phyloP scores from a whole-genome alignment of 2,329 filamentous ascomycete genomes.

The Xylaria sp. region DNA sequence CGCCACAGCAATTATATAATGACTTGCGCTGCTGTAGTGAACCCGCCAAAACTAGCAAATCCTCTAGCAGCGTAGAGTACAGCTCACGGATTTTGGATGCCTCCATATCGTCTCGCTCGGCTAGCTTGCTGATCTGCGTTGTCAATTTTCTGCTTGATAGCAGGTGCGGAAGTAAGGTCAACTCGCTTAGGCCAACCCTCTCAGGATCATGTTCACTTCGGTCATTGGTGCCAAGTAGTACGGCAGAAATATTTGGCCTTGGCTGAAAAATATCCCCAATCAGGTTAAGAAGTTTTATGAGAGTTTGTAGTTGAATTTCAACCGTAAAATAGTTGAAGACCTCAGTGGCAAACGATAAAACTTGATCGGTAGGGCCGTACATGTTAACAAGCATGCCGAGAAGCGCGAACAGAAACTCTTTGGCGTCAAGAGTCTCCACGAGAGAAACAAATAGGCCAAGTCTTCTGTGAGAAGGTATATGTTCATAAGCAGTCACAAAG shows the following conservation, averaged over 20 bases:
- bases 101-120: slow-evolving; percentile 73
- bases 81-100: slow-evolving; percentile 73
- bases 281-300: slow-evolving; percentile 80
- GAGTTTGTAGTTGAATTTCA: slow-evolving; percentile 79
- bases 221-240: slow-evolving; percentile 71
- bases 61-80: slow-evolving; percentile 76
- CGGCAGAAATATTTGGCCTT: slow-evolving; percentile 78
- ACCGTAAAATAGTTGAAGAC: slow-evolving; percentile 79
- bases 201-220: slow-evolving; percentile 60
- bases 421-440: slow-evolving; percentile 83
- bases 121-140: slow-evolving; percentile 65
- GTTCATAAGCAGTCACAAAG: slow-evolving; percentile 95
- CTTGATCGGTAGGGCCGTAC: slow-evolving; percentile 80
- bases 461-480: slow-evolving; percentile 88
- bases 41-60: slow-evolving; percentile 73
- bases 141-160: slow-evolving; percentile 68
- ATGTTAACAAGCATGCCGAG: slow-evolving; percentile 91
- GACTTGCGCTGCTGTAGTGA: slow-evolving; percentile 66
- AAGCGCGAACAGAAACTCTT: slow-evolving; percentile 89
- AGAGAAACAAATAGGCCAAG: slow-evolving; percentile 86
- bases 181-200: slow-evolving; percentile 64
- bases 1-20: slow-evolving; percentile 70
- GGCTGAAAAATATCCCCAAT: slow-evolving; percentile 79
- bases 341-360: slow-evolving; percentile 79
- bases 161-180: slow-evolving; percentile 68